Base-by-base conservation (phyloP, 1,284 basidiomycete species). In the Austroboletus olivaceoglutinosus region DNA sequence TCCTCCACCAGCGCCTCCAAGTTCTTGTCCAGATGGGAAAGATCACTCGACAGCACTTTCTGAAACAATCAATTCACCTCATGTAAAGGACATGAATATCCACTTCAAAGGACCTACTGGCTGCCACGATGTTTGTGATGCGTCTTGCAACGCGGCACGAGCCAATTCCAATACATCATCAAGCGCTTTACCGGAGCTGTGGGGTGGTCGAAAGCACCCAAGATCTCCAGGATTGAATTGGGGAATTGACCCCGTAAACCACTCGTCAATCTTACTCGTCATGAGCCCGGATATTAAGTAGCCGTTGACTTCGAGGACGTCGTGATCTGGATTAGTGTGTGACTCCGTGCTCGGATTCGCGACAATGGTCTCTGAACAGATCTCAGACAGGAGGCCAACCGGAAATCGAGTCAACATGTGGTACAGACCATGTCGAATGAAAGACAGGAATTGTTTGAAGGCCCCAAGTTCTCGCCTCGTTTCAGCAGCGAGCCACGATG, bases 361-460 rank as follows among this genome's bases (percentile, higher is more conserved):
- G 40, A 68, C 61, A 40, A 63, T 56, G 37, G 65, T 70, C 56
- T 74, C 73, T 77, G 55, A 50, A 55, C 23, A 51, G 47, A 41
- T 54, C 55, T 58, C 50, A 62, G 52, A 53, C 51, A 50, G 52
- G 52, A 52, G 50, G 50, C 45, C 34, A 18, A 34, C 31, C 34
- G 37, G 36, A 54, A 60, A 51, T 65, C 43, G n/a, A 50, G 16
- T 29, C 52, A 49, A 45, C 54, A 43, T 39, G 50, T 49, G 51
- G 42, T 43, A 67, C 76, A 60, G 65, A 89, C 89, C 89, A 64
- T 78, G 83, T 55, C 83, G 78, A 53, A 91, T 70, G 82, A 89
- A 91, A n/a, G 73, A 73, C 52, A 89, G 81, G 62, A 91, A 91
- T 57, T 91, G 84, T 57, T 76, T 81, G 73, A 91, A 91, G 44